Evolutionary conservation across 345 rosid species (phyloP), one percentile per base, ranked within the genome.

Genomic region (Microcos paniculata): DNA sequence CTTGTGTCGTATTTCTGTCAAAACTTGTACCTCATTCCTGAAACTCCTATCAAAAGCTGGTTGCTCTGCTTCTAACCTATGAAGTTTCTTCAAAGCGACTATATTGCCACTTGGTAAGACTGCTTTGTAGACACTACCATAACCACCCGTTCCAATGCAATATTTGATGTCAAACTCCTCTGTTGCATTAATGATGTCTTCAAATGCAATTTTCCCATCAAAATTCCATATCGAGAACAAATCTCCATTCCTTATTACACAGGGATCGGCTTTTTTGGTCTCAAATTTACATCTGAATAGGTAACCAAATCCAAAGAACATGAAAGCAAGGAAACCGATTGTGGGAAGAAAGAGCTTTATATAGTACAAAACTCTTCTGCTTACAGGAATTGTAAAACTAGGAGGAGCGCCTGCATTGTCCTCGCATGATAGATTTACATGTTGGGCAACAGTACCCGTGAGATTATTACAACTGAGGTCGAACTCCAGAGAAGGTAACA

Each of bases 131-230:
- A 67, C 71, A 46, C 55, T 43, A 4, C 56, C 71, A 10, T 67
- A 46, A 1, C 65, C 49, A 21, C 75, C 75, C 23, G 49, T 72
- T 8, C 75, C 75, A 35, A 56, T 56, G 6, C 75, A 72, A 8
- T 42, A 56, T 23, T 15, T 10, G 49, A 55, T 33, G 63, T 49
- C 61, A 51, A 70, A 70, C 15, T 70, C 74, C 26, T 52, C 19
- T 3, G 74, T 70, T 0, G 62, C 62, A 5, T 70, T 6, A 52
- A 70, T 70, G 62, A 70, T 70, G 46, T 70, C 74, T 52, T 70
- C 62, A 13, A 31, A 70, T 53, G 62, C 74, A 30, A 70, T 26
- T 31, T 28, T 53, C 33, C 74, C 74, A 52, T 70, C 74, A 33
- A 18, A 70, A 62, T 70, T 52, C 74, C 46, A 70, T n/a, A 70